Conservation (phyloP, 2,329 filamentous ascomycete species). For the Pseudogymnoascus sp. region DNA sequence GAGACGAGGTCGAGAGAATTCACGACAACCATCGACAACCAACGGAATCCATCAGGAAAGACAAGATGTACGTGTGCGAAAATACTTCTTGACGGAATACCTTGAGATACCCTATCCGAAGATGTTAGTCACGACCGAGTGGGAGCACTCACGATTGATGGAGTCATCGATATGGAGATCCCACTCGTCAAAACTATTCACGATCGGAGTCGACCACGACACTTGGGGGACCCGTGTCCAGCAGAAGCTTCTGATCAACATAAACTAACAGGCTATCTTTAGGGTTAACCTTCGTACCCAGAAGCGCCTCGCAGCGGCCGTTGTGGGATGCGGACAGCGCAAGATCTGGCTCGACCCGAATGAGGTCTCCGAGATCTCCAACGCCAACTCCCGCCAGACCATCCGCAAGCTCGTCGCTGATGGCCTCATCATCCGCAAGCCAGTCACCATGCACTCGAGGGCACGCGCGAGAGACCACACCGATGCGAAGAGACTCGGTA, state of each 20-base stretch:
- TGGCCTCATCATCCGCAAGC: conserved; percentile 99
- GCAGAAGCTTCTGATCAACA: not conserved
- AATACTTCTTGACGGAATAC: conserved; percentile 2
- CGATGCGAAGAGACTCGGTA: conserved; percentile 85
- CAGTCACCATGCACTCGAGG: conserved; percentile 99
- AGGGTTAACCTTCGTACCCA: conserved; percentile 99
- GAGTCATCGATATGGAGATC: conserved; percentile 6
- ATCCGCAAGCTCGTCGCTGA: conserved; percentile 99
- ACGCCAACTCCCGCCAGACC: conserved; percentile 99
- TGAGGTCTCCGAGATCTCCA: conserved; percentile 98
- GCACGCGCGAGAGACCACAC: conserved; percentile 91
- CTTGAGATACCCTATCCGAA: not conserved
- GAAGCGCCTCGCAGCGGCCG: conserved; percentile 98
- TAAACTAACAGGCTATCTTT: conserved; percentile 16
- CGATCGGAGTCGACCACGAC: not conserved
- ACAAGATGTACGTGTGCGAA: conserved; percentile 11
- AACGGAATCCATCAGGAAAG: conserved; percentile 8
- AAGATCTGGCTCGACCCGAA: conserved; percentile 99
- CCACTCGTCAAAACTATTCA: conserved; percentile 3
- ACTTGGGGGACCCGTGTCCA: not conserved
- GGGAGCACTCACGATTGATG: conserved; percentile 6
- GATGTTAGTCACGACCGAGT: not conserved
- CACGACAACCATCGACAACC: conserved; percentile 11
- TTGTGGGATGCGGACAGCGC: conserved; percentile 98
- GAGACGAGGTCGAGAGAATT: conserved; percentile 8